Base-by-base conservation (phyloP, 2,329 filamentous ascomycete species). In the Alternaria rosae region DNA sequence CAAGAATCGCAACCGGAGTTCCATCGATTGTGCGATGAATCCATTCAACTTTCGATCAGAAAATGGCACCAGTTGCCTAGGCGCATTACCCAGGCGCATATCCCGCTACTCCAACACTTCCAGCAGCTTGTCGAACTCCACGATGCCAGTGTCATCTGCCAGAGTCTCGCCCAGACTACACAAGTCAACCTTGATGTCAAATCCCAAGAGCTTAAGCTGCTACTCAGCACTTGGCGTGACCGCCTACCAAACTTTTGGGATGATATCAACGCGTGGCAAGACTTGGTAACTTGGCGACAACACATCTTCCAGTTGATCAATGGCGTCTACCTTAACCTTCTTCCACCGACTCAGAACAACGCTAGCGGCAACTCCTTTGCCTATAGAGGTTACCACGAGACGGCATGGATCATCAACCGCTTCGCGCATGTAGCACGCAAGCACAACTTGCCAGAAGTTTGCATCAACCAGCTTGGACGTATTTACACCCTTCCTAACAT, bases 401-500 rank as follows among this genome's bases (percentile, higher is more conserved):
- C 95, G 12, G 95, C 95, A 3, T 99, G 95, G 95, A 99, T 99
- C 70, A 99, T 99, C 81, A 99, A 99, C 79, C 88, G 95, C 17
- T 99, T 99, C 75, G 96, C 95, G 1, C 95, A 99, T 76, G 95
- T 99, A 43, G 95, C 95, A 50, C 90, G 95, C 59, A 99, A 99
- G 83, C 95, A 99, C 79, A 94, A 92, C 70, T 88, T 99, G 70
- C 92, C 94, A 0, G 95, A 99, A 66, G 95, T 99, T 28, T 99
- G 96, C 82, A 97, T 99, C 80, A 94, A 88, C 68, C 95, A 99
- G 76, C 87, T 99, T 20, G 97, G 94, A 76, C 92, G 94, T 66
- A 99, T 99, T 76, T 99, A 99, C 79, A 99, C 95, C 0, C 86
- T 99, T 6, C 95, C 95, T 1, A 99, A 99, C 76, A 99, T 99